Base-by-base conservation (phyloP, 495 filamentous ascomycete species). In the Peziza echinospora region DNA sequence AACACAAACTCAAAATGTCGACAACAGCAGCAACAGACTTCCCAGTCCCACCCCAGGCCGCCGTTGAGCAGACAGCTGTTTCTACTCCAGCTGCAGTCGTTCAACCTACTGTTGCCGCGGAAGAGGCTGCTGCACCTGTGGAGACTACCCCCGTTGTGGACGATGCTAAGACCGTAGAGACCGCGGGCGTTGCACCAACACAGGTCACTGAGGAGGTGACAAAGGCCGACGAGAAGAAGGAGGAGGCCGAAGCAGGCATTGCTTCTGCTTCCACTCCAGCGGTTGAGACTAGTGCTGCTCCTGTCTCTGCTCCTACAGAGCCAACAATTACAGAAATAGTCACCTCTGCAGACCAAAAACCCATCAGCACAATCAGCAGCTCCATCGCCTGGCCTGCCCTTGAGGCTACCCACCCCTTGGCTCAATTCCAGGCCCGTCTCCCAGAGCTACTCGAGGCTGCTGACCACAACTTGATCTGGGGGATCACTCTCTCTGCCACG, bases 391-490 rank as follows among this genome's bases (percentile, higher is more conserved):
- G 41, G 41, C 41, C 41, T 11, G n/a, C 41, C 11, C 5, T 43
- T 23, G 41, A 19, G n/a, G 21, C 16, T 4, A 10, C 0, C 10
- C 41, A 43, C 21, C 24, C 47, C 21, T 21, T 48, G 16, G 48
- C 44, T 24, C 48, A 50, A 6, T 50, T 59, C 9, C 45, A 47
- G 19, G 53, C 51, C 6, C 57, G 59, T 19, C 53, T 62, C 25
- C 16, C 47, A 21, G 47, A 54, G n/a, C 22, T 79, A 46, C 57
- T 76, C 43, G 55, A 57, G 22, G 63, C 65, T 25, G 62, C 69
- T 6, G 63, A 63, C 23, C 68, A 86, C 55, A 58, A 62, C 30
- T 81, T 89, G 61, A 75, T 91, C 65, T 93, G 83, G 76, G 84
- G 84, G 10, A 71, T 93, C 34, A 55, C 55, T 22, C 65, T 74